These are phyloP conservation scores for Gossypium australe DNA, from an alignment of 345 rosid genomes.

Conservation along the genomic window DNA sequence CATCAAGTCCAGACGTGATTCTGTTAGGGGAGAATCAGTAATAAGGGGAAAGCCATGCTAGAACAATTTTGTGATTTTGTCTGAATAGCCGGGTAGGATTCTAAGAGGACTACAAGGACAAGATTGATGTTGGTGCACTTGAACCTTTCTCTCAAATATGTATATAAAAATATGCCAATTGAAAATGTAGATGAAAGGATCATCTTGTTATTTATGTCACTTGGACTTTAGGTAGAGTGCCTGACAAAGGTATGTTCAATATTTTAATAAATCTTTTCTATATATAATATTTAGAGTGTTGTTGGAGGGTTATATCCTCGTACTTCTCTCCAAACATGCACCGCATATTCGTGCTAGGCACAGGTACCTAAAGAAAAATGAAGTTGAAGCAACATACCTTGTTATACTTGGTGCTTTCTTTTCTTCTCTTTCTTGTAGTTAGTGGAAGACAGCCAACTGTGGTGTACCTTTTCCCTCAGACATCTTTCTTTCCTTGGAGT, in stretches of 20 bases:
- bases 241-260: no score
- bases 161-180: not conserved
- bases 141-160: not conserved
- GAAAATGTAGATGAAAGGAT: not conserved
- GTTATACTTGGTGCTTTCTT: not conserved
- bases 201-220: not conserved
- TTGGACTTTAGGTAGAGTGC: no score
- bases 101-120: not conserved
- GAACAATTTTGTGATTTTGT: not conserved
- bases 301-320: no score
- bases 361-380: no score
- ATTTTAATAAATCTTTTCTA: no score
- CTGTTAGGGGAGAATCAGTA: no score
- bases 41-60: no score
- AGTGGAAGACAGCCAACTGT: not conserved
- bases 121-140: not conserved
- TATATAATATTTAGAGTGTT: no score
- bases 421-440: conserved; percentile 1
- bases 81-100: not conserved
- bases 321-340: no score
- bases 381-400: no score
- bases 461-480: not conserved
- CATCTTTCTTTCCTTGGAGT: not conserved
- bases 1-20: no score
- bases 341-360: no score